Evolutionary conservation across 768 basidiomycete species (phyloP), one percentile per base, ranked within the genome.

Genomic region (Vishniacozyma victoriae): DNA sequence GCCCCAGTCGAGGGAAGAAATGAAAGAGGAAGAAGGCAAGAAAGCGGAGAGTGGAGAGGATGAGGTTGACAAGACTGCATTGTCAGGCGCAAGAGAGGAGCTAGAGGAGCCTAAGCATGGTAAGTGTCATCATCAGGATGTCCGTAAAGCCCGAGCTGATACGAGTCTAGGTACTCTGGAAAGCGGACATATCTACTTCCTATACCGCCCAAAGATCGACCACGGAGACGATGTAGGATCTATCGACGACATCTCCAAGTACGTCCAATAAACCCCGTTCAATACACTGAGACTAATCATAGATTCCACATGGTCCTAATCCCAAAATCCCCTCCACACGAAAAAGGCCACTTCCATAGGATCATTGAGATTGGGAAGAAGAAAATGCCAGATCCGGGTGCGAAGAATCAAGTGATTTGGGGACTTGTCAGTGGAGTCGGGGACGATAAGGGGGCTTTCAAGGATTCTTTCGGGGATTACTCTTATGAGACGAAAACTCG

Each of bases 361-460:
- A 64, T 68, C 35, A 64, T 68, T 44, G 60, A 62, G 45, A 52
- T 68, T n/a, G 62, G 62, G 16, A 68, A 68, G 60, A 68, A 68
- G 54, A 64, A 62, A 46, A 13, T 68, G n/a, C 66, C 66, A 23
- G 66, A 68, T 45, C 66, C 66, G 7, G 55, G 57, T 1, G 57
- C 66, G 20, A 64, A 62, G 29, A 55, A 61, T 42, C 60, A 64
- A 39, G 63, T 64, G 24, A 62, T 68, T 35, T 68, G 66, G 66
- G 66, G 66, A 11, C 33, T 64, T 25, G 60, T 68, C 2, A 48
- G 54, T 6, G 39, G 31, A 19, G 52, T 56, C 1, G 56, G 55
- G 12, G 39, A 27, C 1, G 66, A 64, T 33, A 41, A 53, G 37
- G 27, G 44, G 5, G 44, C 27, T 2, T 38, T 68, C 18, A 68